Percentiles rank a stretch among this genome's conserved stretches.
phyloP scores from a whole-genome alignment of 495 filamentous ascomycete genomes.

The Lophiotrema nucula region DNA sequence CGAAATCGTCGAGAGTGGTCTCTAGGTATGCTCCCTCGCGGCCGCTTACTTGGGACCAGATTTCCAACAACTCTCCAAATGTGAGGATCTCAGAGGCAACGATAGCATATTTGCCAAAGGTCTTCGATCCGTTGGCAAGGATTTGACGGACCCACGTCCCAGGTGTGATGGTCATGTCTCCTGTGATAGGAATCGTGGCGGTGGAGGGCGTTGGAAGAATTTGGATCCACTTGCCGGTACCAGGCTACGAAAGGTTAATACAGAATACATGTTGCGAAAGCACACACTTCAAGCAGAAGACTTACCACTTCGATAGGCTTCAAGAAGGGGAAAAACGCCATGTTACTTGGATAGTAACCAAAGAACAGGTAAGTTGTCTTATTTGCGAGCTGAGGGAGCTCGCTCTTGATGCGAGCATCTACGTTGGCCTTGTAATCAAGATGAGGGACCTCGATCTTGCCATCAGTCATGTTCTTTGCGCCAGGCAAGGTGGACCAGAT shows the following conservation, averaged over 20 bases:
- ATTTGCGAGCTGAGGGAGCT: constrained; percentile 28
- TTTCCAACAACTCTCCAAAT: constrained; percentile 13
- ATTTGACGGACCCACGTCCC: constrained; percentile 17
- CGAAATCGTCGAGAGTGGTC: background rate
- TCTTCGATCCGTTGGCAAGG: background rate
- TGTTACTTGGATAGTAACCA: constrained; percentile 18
- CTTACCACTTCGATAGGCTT: constrained; percentile 10
- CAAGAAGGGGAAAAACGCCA: constrained; percentile 7
- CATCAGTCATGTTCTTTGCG: constrained; percentile 23
- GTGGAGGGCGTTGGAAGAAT: constrained; percentile 2
- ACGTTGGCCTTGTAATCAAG: constrained; percentile 37
- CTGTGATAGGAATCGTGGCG: background rate
- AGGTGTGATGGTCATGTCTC: constrained; percentile 3
- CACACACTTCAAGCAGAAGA: too few relatives aligned
- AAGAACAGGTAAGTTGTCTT: constrained; percentile 34
- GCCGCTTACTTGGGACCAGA: constrained; percentile 8
- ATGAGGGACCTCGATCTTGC: constrained; percentile 34
- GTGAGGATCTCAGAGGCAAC: background rate
- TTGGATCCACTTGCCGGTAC: constrained; percentile 5
- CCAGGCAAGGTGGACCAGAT: constrained; percentile 50
- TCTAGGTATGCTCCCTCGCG: constrained; percentile 3
- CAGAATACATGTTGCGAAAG: too few relatives aligned
- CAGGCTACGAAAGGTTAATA: too few relatives aligned
- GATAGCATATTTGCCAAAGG: constrained; percentile 1
- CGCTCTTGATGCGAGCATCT: constrained; percentile 35